A percentile compares a stretch with the other conserved stretches of the same genome.
Evolutionary conservation across 306 rosid genomes (phyloP).

Genomic region (Crotalaria pallida): DNA sequence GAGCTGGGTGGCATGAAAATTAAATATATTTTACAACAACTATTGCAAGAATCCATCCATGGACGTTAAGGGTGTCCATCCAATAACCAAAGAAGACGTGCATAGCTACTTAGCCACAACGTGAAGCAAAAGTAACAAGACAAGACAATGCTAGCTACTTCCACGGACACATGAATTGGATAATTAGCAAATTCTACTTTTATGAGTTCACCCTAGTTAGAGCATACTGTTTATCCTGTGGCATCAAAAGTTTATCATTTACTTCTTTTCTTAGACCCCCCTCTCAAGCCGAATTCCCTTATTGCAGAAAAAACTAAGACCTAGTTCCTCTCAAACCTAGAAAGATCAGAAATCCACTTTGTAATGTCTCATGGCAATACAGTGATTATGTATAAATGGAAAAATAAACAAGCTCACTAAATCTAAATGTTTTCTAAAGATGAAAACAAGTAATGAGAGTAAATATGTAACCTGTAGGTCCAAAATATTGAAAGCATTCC

Average conservation of each 20-base stretch:
- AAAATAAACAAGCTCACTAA: background rate
- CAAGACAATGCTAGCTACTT: background rate
- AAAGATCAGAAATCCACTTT: conserved; percentile 1
- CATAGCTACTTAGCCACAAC: background rate
- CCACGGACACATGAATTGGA: background rate
- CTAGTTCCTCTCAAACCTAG: background rate
- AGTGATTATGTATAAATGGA: background rate
- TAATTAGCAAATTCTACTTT: background rate
- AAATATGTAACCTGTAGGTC: conserved; percentile 63
- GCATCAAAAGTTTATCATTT: background rate
- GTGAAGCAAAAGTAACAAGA: background rate
- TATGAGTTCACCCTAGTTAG: background rate
- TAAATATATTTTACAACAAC: background rate
- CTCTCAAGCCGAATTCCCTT: background rate
- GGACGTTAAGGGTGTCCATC: background rate
- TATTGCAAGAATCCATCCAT: background rate
- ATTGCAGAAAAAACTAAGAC: background rate
- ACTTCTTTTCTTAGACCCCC: background rate
- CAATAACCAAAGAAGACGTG: background rate
- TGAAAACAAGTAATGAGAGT: background rate
- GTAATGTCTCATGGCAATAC: background rate
- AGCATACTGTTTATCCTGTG: background rate
- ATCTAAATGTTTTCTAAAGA: background rate
- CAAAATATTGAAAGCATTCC: conserved; percentile 61
- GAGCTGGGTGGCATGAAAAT: background rate